A percentile compares a stretch with the other conserved stretches of the same genome.
phyloP scores from a whole-genome alignment of 2,329 filamentous ascomycete species.

The Colletotrichum scovillei region DNA sequence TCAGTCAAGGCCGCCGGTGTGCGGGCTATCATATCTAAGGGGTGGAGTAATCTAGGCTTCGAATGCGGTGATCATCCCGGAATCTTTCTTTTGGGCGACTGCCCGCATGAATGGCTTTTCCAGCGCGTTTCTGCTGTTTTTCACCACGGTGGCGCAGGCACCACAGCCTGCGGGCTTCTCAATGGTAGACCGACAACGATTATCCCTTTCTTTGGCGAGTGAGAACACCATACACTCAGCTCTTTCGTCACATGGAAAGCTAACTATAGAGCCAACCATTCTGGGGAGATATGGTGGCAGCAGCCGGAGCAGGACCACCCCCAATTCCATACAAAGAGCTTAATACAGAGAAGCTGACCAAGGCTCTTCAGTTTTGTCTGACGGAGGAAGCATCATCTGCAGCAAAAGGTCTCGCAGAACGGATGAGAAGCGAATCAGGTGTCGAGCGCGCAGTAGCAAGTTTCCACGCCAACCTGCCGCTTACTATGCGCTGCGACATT shows the following conservation, averaged over 20 bases:
- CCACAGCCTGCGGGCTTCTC: not conserved
- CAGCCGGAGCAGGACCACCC: not conserved
- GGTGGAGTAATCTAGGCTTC: not conserved
- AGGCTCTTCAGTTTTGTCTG: not conserved
- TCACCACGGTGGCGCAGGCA: no score
- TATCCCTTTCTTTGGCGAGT: not conserved
- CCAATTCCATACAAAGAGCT: not conserved
- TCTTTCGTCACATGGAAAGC: not conserved
- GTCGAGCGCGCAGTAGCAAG: not conserved
- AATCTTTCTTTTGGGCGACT: not conserved
- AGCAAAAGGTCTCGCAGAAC: not conserved
- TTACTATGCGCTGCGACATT: no score
- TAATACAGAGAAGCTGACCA: not conserved
- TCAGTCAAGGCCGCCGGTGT: not conserved
- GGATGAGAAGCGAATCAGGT: not conserved
- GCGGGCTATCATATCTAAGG: not conserved
- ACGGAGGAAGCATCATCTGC: not conserved
- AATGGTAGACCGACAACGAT: not conserved
- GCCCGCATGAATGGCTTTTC: not conserved
- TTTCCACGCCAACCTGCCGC: not conserved
- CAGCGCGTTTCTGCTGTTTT: no score
- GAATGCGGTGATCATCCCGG: not conserved
- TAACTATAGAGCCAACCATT: not conserved
- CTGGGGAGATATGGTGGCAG: not conserved
- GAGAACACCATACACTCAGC: not conserved